A percentile compares a stretch with the other conserved stretches of the same genome.
Conservation (phyloP, 108 stramenopile species). For the Nannochloropsis salina region DNA sequence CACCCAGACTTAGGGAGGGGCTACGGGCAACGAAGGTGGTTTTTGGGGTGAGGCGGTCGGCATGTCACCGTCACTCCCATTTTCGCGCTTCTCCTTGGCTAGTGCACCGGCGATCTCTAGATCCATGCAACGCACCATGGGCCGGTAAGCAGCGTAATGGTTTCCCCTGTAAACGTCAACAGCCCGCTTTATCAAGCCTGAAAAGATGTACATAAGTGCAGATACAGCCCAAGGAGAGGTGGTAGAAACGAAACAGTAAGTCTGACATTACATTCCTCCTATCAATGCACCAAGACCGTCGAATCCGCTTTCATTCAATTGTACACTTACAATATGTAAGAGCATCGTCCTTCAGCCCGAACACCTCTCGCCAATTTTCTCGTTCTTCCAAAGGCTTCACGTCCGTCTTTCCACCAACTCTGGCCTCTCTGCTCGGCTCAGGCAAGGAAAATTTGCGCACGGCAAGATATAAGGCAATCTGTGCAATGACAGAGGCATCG, state of each 20-base stretch:
- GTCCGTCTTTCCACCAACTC: background rate
- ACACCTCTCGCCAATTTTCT: background rate
- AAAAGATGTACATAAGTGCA: background rate
- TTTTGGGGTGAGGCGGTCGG: background rate
- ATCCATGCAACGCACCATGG: background rate
- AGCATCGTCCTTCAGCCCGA: conserved; percentile 1
- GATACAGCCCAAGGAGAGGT: background rate
- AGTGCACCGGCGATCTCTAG: conserved; percentile 4
- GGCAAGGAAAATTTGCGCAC: background rate
- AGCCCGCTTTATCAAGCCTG: conserved; percentile 11
- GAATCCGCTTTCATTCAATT: background rate
- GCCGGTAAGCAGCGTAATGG: conserved; percentile 12
- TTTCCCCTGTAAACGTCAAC: background rate
- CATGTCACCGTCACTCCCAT: background rate
- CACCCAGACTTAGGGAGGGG: too few species aligned
- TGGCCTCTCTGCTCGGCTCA: background rate
- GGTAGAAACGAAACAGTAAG: background rate
- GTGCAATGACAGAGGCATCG: background rate
- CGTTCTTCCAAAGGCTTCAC: background rate
- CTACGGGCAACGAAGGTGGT: too few species aligned
- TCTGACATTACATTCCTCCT: background rate
- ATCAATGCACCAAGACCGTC: background rate
- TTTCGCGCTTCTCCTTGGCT: background rate
- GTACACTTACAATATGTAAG: background rate
- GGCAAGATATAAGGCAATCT: conserved; percentile 16